Percentiles rank a stretch among this genome's conserved stretches.
Conservation (phyloP, 371 early-diverging fungal species). For the Apophysomyces ossiformis region DNA sequence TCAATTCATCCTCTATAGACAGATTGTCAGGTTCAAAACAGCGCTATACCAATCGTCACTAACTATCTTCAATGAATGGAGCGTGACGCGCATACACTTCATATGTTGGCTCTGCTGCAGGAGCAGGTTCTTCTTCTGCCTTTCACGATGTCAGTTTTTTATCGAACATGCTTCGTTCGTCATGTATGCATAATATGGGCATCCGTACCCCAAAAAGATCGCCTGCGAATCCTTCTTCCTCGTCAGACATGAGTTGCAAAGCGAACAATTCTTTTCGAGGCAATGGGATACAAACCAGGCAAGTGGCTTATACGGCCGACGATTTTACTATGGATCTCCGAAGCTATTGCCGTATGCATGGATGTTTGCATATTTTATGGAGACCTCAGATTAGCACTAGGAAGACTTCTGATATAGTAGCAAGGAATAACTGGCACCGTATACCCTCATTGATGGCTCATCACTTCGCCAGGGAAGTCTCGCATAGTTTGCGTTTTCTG, state of each 20-base stretch:
- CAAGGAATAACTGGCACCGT: no score
- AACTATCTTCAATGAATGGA: constrained; percentile 27
- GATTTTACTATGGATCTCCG: no score
- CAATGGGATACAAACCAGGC: no score
- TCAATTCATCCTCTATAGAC: constrained; percentile 13
- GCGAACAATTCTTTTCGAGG: not conserved
- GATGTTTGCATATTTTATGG: no score
- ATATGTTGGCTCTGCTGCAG: constrained; percentile 56
- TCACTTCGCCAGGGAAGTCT: no score
- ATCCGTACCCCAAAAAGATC: constrained; percentile 51
- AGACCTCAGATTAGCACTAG: no score
- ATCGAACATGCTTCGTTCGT: not conserved
- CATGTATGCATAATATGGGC: not conserved
- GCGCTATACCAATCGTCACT: not conserved
- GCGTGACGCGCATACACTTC: constrained; percentile 51
- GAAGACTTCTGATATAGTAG: no score
- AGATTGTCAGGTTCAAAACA: not conserved
- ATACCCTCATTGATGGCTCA: no score
- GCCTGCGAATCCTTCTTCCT: constrained; percentile 49
- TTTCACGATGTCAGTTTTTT: constrained; percentile 5
- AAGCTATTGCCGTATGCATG: no score
- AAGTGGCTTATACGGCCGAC: no score
- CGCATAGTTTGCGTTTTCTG: no score
- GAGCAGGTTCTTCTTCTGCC: constrained; percentile 44
- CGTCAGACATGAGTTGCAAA: constrained; percentile 30